Conservation (phyloP, 306 rosid species). For the Castanea mollissima region DNA sequence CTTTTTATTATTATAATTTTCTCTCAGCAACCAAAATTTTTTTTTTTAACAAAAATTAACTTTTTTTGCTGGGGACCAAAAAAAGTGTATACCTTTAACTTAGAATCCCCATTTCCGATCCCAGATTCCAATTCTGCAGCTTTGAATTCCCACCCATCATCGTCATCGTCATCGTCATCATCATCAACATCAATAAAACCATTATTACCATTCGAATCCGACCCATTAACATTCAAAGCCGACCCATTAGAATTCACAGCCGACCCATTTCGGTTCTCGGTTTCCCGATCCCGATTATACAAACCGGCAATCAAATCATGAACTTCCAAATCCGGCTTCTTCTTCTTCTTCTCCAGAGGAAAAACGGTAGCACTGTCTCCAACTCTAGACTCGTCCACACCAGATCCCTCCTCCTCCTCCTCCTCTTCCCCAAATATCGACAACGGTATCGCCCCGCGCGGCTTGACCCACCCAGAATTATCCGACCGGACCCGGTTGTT, state of each 20-base stretch:
- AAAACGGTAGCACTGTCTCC: slow-evolving; percentile 21
- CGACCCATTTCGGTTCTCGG: slow-evolving; percentile 37
- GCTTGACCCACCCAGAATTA: slow-evolving; percentile 40
- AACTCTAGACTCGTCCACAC: slow-evolving; percentile 18
- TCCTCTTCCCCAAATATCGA: slow-evolving; percentile 80
- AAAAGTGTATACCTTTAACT: slow-evolving; percentile 28
- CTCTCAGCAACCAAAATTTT: slow-evolving; percentile 1
- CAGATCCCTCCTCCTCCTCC: slow-evolving; percentile 39
- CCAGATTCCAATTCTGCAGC: slow-evolving; percentile 55
- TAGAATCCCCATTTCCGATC: slow-evolving; percentile 24
- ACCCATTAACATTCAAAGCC: slow-evolving; percentile 11
- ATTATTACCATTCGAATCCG: slow-evolving; percentile 16
- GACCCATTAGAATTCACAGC: slow-evolving; percentile 21
- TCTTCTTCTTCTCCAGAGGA: slow-evolving; percentile 6
- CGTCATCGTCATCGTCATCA: slow-evolving; percentile 40
- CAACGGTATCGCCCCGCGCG: slow-evolving; percentile 79
- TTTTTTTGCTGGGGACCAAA: neutral
- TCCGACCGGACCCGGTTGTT: slow-evolving; percentile 20
- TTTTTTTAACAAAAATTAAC: no score
- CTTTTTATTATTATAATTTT: neutral
- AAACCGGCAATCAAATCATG: slow-evolving; percentile 46
- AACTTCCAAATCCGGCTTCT: slow-evolving; percentile 46
- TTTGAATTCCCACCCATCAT: slow-evolving; percentile 96
- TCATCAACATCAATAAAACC: slow-evolving; percentile 32
- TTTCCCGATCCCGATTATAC: slow-evolving; percentile 37